phyloP scores from a whole-genome alignment of 2,329 filamentous ascomycete species.

The Cercospora sp. region DNA sequence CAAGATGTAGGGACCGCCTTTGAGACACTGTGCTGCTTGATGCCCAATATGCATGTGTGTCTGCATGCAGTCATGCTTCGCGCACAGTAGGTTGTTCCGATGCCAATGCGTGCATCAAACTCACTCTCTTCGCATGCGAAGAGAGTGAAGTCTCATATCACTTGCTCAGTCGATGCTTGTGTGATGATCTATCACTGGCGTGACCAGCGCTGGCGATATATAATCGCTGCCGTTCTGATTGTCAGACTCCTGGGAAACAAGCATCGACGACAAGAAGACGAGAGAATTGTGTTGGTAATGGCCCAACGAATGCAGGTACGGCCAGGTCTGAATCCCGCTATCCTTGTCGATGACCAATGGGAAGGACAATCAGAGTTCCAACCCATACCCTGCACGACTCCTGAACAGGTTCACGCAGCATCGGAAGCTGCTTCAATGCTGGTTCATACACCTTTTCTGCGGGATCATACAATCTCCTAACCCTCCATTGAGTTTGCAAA shows the following conservation, averaged over 20 bases:
- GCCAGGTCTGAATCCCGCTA: not conserved
- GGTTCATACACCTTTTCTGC: not conserved
- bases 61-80: not conserved
- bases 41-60: not conserved
- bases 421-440: not conserved
- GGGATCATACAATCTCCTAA: slow-evolving; percentile 5
- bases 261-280: not conserved
- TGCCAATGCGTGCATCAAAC: not conserved
- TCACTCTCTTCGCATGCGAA: not conserved
- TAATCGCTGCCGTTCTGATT: not conserved
- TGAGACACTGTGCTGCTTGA: not conserved
- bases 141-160: not conserved
- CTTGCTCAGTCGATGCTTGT: not conserved
- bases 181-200: not conserved
- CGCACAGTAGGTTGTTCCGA: not conserved
- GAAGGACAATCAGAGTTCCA: not conserved
- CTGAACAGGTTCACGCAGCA: slow-evolving; percentile 3
- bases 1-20: slow-evolving; percentile 31
- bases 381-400: not conserved
- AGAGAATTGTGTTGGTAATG: not conserved
- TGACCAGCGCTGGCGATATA: not conserved
- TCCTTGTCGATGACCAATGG: slow-evolving; percentile 5
- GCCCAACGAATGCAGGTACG: slow-evolving; percentile 2
- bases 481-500: slow-evolving; percentile 12
- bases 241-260: not conserved